Conservation (phyloP, 2,329 filamentous ascomycete genomes). For the Verticillium nubilum region DNA sequence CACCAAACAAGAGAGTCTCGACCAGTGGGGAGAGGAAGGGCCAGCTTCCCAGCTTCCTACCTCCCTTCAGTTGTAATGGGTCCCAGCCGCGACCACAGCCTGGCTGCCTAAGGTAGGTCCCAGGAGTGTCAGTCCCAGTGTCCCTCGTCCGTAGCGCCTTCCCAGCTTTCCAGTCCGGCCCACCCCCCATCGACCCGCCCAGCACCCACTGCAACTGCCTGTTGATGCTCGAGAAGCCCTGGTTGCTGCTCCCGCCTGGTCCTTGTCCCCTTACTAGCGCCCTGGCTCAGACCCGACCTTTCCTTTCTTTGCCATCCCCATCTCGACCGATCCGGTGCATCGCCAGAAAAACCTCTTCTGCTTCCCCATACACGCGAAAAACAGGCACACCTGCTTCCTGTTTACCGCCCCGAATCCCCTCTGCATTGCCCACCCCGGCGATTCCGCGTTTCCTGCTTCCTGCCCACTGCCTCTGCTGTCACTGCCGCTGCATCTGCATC, state of each 20-base stretch:
- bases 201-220: neutral
- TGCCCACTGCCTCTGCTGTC: neutral
- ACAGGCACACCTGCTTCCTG: neutral
- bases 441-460: neutral
- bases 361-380: neutral
- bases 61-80: neutral
- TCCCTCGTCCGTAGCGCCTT: neutral
- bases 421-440: neutral
- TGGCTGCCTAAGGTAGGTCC: too few relatives aligned
- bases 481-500: neutral
- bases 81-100: too few relatives aligned
- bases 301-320: neutral
- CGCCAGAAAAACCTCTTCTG: slow-evolving; percentile 2
- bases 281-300: neutral
- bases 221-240: neutral
- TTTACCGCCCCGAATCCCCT: neutral
- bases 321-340: neutral
- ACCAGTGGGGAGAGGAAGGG: neutral
- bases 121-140: neutral
- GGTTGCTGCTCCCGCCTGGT: neutral
- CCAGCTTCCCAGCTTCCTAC: neutral
- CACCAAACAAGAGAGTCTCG: neutral
- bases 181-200: neutral
- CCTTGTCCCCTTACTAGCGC: neutral
- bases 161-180: neutral